Conservation (phyloP, 2,329 filamentous ascomycete species). For the Fusarium sterilihyphosum region DNA sequence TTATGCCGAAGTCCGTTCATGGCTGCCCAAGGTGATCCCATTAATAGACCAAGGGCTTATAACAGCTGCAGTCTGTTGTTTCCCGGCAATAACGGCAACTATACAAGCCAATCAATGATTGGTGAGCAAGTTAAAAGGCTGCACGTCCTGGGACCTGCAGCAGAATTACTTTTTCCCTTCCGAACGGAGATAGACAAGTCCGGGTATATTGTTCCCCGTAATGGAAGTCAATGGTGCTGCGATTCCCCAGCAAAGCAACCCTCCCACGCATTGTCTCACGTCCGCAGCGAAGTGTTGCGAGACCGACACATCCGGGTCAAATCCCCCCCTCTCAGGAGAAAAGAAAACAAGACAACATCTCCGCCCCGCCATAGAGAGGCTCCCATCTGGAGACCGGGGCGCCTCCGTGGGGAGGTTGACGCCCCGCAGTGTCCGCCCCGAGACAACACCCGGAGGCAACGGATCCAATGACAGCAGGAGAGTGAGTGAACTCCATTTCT, state of each 20-base stretch:
- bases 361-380: slow-evolving; percentile 25
- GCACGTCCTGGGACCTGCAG: slow-evolving; percentile 30
- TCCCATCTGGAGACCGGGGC: slow-evolving; percentile 14
- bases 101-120: not conserved
- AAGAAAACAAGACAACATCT: not conserved
- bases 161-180: slow-evolving; percentile 24
- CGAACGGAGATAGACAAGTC: slow-evolving; percentile 4
- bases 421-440: slow-evolving; percentile 33
- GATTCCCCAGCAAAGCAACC: slow-evolving; percentile 5
- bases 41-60: not conserved
- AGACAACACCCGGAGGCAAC: slow-evolving; percentile 27
- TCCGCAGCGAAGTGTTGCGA: slow-evolving; percentile 19
- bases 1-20: not conserved
- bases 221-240: slow-evolving; percentile 4
- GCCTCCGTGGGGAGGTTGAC: slow-evolving; percentile 28
- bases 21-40: slow-evolving; percentile 1
- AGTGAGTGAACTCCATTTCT: slow-evolving; percentile 13
- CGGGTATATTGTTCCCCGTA: slow-evolving; percentile 6
- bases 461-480: slow-evolving; percentile 20
- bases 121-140: slow-evolving; percentile 20
- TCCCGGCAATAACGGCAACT: slow-evolving; percentile 19
- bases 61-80: not conserved
- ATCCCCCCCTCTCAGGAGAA: slow-evolving; percentile 16
- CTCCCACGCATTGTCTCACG: slow-evolving; percentile 27
- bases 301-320: slow-evolving; percentile 32